Conservation (phyloP, 2,329 filamentous ascomycete species). For the Ambrosiella xylebori region DNA sequence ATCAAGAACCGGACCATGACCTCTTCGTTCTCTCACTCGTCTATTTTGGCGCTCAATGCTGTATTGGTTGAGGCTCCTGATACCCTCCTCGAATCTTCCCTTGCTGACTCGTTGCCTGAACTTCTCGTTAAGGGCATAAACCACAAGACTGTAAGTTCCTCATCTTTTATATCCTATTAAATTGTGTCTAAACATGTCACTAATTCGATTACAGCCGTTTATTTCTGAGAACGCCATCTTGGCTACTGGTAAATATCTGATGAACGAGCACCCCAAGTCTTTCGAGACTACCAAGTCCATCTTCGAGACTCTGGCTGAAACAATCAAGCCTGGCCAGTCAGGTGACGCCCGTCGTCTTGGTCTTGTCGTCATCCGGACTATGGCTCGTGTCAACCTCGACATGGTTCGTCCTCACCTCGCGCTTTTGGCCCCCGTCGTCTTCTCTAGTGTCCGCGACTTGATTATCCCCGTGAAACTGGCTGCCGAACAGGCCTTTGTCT, state of each 20-base stretch:
- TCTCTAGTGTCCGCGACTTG: slow-evolving; percentile 73
- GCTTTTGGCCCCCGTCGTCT: slow-evolving; percentile 66
- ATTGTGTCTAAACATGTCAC: not conserved
- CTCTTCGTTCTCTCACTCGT: slow-evolving; percentile 56
- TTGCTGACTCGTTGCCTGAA: slow-evolving; percentile 58
- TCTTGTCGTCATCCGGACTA: slow-evolving; percentile 73
- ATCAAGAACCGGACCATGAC: slow-evolving; percentile 64
- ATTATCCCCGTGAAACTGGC: slow-evolving; percentile 92
- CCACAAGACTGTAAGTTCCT: slow-evolving; percentile 50
- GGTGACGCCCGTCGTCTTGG: slow-evolving; percentile 72
- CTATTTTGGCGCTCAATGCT: slow-evolving; percentile 74
- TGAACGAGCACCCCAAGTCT: slow-evolving; percentile 46
- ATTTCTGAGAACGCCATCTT: slow-evolving; percentile 78
- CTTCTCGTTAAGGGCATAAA: slow-evolving; percentile 64
- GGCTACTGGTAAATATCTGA: slow-evolving; percentile 77
- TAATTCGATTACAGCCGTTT: slow-evolving; percentile 39
- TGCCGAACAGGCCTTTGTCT: slow-evolving; percentile 84
- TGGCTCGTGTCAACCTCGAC: slow-evolving; percentile 63
- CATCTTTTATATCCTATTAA: not conserved
- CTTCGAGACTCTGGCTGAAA: slow-evolving; percentile 57
- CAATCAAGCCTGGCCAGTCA: slow-evolving; percentile 61
- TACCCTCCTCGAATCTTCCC: slow-evolving; percentile 44
- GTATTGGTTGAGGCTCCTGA: slow-evolving; percentile 66
- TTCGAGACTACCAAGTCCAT: slow-evolving; percentile 66
- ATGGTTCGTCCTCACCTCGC: slow-evolving; percentile 66